Evolutionary conservation across 1,284 basidiomycete species (phyloP), one percentile per base, ranked within the genome.

Genomic region (Athelia sp.): DNA sequence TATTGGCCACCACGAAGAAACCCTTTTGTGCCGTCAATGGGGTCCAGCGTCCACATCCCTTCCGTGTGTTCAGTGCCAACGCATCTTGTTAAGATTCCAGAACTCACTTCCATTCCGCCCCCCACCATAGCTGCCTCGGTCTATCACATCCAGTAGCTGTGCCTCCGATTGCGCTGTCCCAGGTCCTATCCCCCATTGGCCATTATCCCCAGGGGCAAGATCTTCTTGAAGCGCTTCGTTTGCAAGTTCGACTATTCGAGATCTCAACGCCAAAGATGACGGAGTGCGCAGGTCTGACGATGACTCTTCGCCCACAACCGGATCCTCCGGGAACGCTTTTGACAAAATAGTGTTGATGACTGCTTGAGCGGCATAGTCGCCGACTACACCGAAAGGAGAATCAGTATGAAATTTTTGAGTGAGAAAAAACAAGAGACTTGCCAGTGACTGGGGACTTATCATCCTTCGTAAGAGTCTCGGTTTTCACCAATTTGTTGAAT

Each of bases 401-500:
- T 49, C 21, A 48, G 23, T 15, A 18, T 19, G 44, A 6, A 38
- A 36, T 36, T 3, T 19, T 9, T 47, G 43, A 48, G 42, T 2
- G 49, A 26, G 26, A n/a, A 10, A 31, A n/a, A 10, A 31, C 22
- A 48, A 17, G 34, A 18, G 22, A 67, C 72, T 49, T 55, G 91
- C 93, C 91, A 13, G 96, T 99, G 2, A 99, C 96, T 3, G 96
- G 96, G 31, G 90, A 93, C 69, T 95, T 94, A 75, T 99, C 97
- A 48, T 81, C 84, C 67, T 99, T 99, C 43, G 85, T 87, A 43
- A 97, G 73, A 0, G 90, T 93, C 65, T 98, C 95, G 58, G 84
- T 81, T 57, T 84, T 87, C 44, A 95, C 87, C 49, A 98, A 80
- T 50, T 84, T 86, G 61, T 90, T 85, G 71, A 98, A 98, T 14